Evolutionary conservation across 2,329 filamentous ascomycete species (phyloP), one percentile per base, ranked within the genome.

Genomic region (Pseudogymnoascus pannorum): DNA sequence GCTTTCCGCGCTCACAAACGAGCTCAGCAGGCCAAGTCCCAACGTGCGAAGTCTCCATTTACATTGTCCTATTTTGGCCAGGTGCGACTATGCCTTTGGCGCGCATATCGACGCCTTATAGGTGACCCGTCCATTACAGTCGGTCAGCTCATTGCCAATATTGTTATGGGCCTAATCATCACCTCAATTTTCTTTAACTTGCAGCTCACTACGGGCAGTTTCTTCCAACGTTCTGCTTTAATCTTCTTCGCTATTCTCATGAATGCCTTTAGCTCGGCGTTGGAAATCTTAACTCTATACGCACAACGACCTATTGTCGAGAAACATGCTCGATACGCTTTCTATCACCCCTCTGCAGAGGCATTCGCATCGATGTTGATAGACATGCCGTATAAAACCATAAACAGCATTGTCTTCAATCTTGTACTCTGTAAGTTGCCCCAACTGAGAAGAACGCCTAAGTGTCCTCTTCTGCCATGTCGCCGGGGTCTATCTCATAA

Each of bases 311-410:
- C 89, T 1, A 94, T 96, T 68, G 89, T 96, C 64, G 91, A 96
- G 72, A 96, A 96, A 72, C 92, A 96, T 68, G 77, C 81, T 61
- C 85, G 88, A 60, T 96, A 95, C 71, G 91, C 91, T 16, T 79
- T 96, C 14, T 95, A 96, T 68, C 91, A 95, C 68, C 90, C 92
- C 0, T 91, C 88, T 9, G 89, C 91, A 9, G 91, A 96, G 78
- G 89, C 91, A 14, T 80, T 92, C 57, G 84, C 91, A 0, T 93
- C 89, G 11, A 93, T 94, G 87, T 75, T 96, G 35, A 87, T 84
- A 65, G 92, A 96, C 67, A 76, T 94, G 75, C 91, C 91, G 0
- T 91, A 91, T 74, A 95, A 92, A 74, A 74, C 94, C 8, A 22
- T 74, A 16, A 92, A 92, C 69, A 76, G 83, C 1, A 80, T 94